phyloP scores from a whole-genome alignment of 2,329 filamentous ascomycete genomes.

The Tolypocladium album region DNA sequence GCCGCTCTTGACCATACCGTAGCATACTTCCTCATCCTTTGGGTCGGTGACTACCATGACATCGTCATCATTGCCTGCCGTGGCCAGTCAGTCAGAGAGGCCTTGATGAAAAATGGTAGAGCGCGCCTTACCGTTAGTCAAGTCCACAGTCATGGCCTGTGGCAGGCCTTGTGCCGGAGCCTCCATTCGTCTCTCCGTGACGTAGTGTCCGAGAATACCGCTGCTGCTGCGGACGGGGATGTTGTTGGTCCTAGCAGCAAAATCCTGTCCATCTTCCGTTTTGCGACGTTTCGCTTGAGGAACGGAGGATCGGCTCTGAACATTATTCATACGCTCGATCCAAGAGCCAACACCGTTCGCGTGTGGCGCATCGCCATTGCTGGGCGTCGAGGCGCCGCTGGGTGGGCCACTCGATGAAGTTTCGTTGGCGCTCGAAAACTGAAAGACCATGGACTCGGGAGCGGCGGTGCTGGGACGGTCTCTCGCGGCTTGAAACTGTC shows the following conservation, averaged over 20 bases:
- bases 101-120: neutral
- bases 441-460: constrained; percentile 27
- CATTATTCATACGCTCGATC: constrained; percentile 67
- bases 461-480: constrained; percentile 13
- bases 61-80: constrained; percentile 42
- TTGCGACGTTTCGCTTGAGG: constrained; percentile 58
- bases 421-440: constrained; percentile 28
- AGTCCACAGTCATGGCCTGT: constrained; percentile 40
- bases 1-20: constrained; percentile 61
- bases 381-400: constrained; percentile 22
- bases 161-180: constrained; percentile 16
- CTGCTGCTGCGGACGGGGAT: constrained; percentile 29
- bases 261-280: constrained; percentile 32
- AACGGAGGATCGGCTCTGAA: constrained; percentile 51
- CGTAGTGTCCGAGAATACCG: constrained; percentile 53
- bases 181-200: constrained; percentile 48
- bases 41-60: constrained; percentile 46
- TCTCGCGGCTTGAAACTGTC: constrained; percentile 7
- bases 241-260: constrained; percentile 23
- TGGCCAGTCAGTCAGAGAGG: constrained; percentile 19
- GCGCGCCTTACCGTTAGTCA: constrained; percentile 36
- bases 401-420: constrained; percentile 20
- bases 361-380: constrained; percentile 11
- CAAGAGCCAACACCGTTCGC: constrained; percentile 42
- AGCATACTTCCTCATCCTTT: constrained; percentile 64